A percentile compares a stretch with the other conserved stretches of the same genome.
These are phyloP conservation scores for sunflower (Helianthus annuus) DNA, from an alignment of 129 eudicot genomes.

Conservation along the genomic window HanXRQr2.0-SUNRISE NC_035446.2:107402383-107402882, in stretches of 20 bases:
- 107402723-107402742: slow-evolving; percentile 36
- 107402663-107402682: too few species aligned
- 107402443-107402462: slow-evolving; percentile 78
- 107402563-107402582: slow-evolving; percentile 30
- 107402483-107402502: slow-evolving; percentile 86
- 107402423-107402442: slow-evolving; percentile 76
- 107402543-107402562: not conserved
- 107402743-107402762: slow-evolving; percentile 37
- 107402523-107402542: not conserved
- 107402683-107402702: not conserved
- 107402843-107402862: too few species aligned
- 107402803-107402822: too few species aligned
- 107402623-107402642: not conserved
- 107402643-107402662: not conserved
- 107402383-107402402: slow-evolving; percentile 71
- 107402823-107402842: too few species aligned
- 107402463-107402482: slow-evolving; percentile 93
- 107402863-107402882: too few species aligned
- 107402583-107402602: slow-evolving; percentile 23
- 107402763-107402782: slow-evolving; percentile 31
- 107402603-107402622: not conserved
- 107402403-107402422: slow-evolving; percentile 11
- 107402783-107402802: too few species aligned
- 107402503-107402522: slow-evolving; percentile 73
- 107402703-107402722: slow-evolving; percentile 34